Percentiles rank a stretch among this genome's conserved stretches.
Conservation (phyloP, 805 yeast genomes). For the Candida xiaguanensis region DNA sequence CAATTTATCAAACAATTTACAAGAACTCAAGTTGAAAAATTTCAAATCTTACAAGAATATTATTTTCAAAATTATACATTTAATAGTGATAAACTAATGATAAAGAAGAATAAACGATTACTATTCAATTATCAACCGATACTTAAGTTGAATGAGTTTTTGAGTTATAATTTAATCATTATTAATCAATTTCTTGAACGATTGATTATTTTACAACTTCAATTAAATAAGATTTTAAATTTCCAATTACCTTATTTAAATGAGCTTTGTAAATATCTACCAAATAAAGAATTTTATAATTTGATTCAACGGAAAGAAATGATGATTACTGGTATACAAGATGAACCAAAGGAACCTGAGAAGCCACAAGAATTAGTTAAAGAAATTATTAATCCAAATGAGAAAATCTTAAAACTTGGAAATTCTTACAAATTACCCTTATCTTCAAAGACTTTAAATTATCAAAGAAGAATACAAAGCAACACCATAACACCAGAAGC, state of each 20-base stretch:
- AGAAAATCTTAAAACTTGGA: slow-evolving; percentile 29
- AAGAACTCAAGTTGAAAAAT: slow-evolving; percentile 21
- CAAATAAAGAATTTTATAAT: slow-evolving; percentile 21
- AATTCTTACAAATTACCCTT: slow-evolving; percentile 23
- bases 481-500: slow-evolving; percentile 10
- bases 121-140: slow-evolving; percentile 25
- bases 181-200: slow-evolving; percentile 27
- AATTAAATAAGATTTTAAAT: slow-evolving; percentile 18
- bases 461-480: slow-evolving; percentile 18
- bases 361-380: slow-evolving; percentile 6
- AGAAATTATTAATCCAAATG: slow-evolving; percentile 13
- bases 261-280: slow-evolving; percentile 19
- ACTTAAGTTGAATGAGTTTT: slow-evolving; percentile 22
- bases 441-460: slow-evolving; percentile 26
- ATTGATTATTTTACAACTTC: slow-evolving; percentile 21
- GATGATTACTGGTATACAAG: slow-evolving; percentile 20
- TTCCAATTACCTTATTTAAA: slow-evolving; percentile 22
- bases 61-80: slow-evolving; percentile 13
- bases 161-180: slow-evolving; percentile 25
- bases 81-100: not conserved
- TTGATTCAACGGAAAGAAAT: slow-evolving; percentile 32
- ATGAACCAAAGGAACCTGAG: slow-evolving; percentile 11
- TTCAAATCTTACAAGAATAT: slow-evolving; percentile 23
- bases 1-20: slow-evolving; percentile 23
- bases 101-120: slow-evolving; percentile 5